Percentiles rank a stretch among this genome's conserved stretches.
Conservation (phyloP, 1,139 yeast genomes). For the Candida tetrigidarum region DNA sequence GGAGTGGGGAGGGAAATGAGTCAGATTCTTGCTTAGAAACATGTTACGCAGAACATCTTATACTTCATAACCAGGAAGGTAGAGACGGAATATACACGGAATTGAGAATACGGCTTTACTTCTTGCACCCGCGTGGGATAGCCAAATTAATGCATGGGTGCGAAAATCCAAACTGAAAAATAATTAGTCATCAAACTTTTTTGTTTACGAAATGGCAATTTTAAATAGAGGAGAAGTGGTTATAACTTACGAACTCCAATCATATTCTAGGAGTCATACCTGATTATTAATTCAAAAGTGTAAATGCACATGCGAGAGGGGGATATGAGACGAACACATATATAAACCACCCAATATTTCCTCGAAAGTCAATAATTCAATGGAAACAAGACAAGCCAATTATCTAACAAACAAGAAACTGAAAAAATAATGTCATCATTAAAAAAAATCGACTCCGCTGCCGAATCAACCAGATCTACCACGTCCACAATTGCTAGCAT, state of each 20-base stretch:
- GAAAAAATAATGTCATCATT: constrained; percentile 11
- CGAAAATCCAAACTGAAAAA: constrained; percentile 1
- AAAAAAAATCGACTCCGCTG: constrained; percentile 16
- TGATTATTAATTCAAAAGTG: neutral
- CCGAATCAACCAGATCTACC: constrained; percentile 15
- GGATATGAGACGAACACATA: neutral
- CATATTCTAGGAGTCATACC: neutral
- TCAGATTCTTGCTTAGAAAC: no score
- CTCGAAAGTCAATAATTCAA: neutral
- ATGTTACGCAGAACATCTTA: no score
- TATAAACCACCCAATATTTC: neutral
- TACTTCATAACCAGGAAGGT: no score
- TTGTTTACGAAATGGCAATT: no score
- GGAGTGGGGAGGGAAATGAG: no score
- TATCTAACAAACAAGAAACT: neutral
- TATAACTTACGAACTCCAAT: neutral
- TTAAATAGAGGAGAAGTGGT: neutral
- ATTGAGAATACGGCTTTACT: neutral
- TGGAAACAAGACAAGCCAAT: no score
- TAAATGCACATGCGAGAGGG: no score
- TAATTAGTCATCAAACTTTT: constrained; percentile 3
- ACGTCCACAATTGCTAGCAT: constrained; percentile 16
- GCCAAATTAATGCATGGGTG: constrained; percentile 2
- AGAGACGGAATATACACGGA: no score
- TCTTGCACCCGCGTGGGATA: neutral